Percentiles rank a stretch among this genome's conserved stretches.
These are phyloP conservation scores for Pseudonitzschia delicatissima DNA, from an alignment of 108 stramenopile species.

Conservation along the genomic window DNA sequence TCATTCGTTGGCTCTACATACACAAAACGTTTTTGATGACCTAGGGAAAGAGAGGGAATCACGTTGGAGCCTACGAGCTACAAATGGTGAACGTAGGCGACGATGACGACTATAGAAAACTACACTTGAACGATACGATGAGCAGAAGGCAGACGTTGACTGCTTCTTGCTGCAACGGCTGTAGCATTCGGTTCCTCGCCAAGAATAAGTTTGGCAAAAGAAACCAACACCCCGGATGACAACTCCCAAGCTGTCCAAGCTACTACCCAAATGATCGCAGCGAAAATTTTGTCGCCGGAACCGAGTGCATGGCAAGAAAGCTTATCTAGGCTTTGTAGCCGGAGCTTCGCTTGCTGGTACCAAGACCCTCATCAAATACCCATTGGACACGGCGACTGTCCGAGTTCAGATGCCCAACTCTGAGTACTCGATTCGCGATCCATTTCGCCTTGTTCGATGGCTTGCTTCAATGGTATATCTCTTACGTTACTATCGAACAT, in stretches of 20 bases:
- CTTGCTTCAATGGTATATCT: conserved; percentile 57
- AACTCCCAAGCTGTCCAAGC: background rate
- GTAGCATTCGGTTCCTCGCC: too few relatives aligned
- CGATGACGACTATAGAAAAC: background rate
- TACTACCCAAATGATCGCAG: background rate
- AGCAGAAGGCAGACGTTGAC: conserved; percentile 3
- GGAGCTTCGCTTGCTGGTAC: conserved; percentile 58
- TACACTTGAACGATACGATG: background rate
- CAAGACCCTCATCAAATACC: conserved; percentile 81
- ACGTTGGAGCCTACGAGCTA: too few relatives aligned
- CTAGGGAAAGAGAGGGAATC: too few relatives aligned
- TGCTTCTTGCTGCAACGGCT: background rate
- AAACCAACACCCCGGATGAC: background rate
- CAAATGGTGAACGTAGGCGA: too few relatives aligned
- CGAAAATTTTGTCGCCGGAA: background rate
- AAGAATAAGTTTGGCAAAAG: too few relatives aligned
- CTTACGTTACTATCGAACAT: conserved; percentile 66
- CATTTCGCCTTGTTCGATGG: conserved; percentile 45
- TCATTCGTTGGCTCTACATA: background rate
- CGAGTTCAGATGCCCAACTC: conserved; percentile 76
- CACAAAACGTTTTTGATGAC: background rate
- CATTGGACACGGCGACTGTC: conserved; percentile 79
- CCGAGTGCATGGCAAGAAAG: conserved; percentile 53
- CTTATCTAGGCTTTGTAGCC: conserved; percentile 72
- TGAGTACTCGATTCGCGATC: conserved; percentile 45